phyloP scores from a whole-genome alignment of 345 rosid genomes.

The Camelina hispida region DNA sequence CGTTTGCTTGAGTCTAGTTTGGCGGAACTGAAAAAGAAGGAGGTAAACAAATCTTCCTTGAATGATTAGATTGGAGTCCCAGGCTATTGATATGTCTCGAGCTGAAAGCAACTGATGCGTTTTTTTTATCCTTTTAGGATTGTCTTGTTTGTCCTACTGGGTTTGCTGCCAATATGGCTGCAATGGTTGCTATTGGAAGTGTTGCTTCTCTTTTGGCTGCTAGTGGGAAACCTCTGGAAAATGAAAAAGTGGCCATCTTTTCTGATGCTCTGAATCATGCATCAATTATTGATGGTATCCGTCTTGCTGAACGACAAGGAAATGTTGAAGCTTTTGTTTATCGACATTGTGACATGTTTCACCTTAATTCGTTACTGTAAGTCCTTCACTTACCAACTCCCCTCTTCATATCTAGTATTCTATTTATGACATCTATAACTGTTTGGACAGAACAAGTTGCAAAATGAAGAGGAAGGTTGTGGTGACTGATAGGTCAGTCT shows the following conservation, averaged over 20 bases:
- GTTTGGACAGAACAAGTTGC: slow-evolving; percentile 70
- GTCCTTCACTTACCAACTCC: slow-evolving; percentile 45
- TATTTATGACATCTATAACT: slow-evolving; percentile 30
- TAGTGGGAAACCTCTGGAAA: slow-evolving; percentile 48
- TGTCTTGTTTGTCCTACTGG: slow-evolving; percentile 99
- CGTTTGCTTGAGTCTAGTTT: slow-evolving; percentile 77
- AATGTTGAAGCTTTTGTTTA: slow-evolving; percentile 68
- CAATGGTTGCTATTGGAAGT: slow-evolving; percentile 89
- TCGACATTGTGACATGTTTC: slow-evolving; percentile 84
- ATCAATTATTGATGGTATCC: slow-evolving; percentile 93
- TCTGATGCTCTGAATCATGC: slow-evolving; percentile 97
- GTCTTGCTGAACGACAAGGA: slow-evolving; percentile 78
- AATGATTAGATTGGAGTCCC: slow-evolving; percentile 1
- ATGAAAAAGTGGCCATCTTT: slow-evolving; percentile 81
- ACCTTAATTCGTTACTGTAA: slow-evolving; percentile 73
- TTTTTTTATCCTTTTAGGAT: slow-evolving; percentile 58
- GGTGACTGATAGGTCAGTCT: slow-evolving; percentile 89
- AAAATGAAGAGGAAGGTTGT: slow-evolving; percentile 79
- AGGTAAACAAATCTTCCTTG: slow-evolving; percentile 53
- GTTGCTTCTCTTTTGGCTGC: slow-evolving; percentile 68
- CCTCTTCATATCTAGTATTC: slow-evolving; percentile 9
- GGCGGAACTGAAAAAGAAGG: slow-evolving; percentile 88
- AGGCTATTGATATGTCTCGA: slow-evolving; percentile 7
- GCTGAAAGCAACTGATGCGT: slow-evolving; percentile 42
- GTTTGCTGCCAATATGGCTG: slow-evolving; percentile 94